phyloP scores from a whole-genome alignment of 2,329 filamentous ascomycete species.

The Hypoxylon rubiginosum region DNA sequence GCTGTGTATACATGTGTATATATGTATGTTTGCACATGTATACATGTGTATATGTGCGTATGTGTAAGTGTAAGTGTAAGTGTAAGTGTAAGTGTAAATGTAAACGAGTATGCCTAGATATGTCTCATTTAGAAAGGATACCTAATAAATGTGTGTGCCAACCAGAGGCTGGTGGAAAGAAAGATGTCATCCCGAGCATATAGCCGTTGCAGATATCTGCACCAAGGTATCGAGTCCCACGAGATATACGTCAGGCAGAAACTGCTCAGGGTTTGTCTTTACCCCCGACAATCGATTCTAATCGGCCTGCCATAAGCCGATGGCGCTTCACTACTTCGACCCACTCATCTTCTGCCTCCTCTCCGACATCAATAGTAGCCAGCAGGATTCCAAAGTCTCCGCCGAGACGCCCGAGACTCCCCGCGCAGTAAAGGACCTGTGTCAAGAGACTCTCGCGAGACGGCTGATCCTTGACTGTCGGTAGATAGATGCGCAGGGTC shows the following conservation, averaged over 20 bases:
- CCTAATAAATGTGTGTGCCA: too few species aligned
- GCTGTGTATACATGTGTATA: too few species aligned
- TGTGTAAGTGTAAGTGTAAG: too few species aligned
- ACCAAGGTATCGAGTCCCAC: background rate
- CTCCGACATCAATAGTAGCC: constrained; percentile 67
- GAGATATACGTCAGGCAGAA: background rate
- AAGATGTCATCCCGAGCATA: background rate
- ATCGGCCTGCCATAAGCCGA: constrained; percentile 82
- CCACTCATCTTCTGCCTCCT: constrained; percentile 76
- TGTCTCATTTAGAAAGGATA: too few species aligned
- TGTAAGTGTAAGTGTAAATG: too few species aligned
- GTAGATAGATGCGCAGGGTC: constrained; percentile 81
- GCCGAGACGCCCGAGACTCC: constrained; percentile 88
- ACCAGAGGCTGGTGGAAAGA: too few species aligned
- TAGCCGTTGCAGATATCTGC: too few species aligned
- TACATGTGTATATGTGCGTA: too few species aligned
- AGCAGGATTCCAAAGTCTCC: constrained; percentile 94
- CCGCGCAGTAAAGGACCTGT: constrained; percentile 92
- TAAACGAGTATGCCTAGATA: too few species aligned
- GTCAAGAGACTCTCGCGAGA: constrained; percentile 90
- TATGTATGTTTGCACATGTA: too few species aligned
- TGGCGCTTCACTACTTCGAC: constrained; percentile 91
- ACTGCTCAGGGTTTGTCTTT: constrained; percentile 52
- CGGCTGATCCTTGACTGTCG: constrained; percentile 82
- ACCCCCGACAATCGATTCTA: constrained; percentile 76